A percentile compares a stretch with the other conserved stretches of the same genome.
phyloP scores from a whole-genome alignment of 176 grass and related monocot genomes.

The Hyparrhenia diplandra region DNA sequence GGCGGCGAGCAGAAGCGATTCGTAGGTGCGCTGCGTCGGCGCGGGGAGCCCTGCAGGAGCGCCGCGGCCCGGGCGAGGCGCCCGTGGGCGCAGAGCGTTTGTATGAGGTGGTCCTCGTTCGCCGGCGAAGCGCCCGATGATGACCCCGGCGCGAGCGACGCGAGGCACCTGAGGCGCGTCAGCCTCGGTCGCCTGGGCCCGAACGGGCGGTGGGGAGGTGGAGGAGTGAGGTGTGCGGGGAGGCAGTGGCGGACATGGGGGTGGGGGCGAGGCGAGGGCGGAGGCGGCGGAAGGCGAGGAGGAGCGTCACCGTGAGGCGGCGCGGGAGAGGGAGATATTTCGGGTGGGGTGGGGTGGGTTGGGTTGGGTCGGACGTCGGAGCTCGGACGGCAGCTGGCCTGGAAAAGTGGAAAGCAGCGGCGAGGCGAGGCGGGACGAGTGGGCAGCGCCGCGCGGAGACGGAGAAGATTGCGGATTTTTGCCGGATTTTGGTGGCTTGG shows the following conservation, averaged over 20 bases:
- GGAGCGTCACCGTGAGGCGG: conserved; percentile 28
- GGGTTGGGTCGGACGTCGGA: not conserved
- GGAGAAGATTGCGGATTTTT: not conserved
- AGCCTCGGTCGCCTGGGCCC: not conserved
- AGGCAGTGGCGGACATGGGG: conserved; percentile 22
- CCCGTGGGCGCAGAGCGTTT: conserved; percentile 58
- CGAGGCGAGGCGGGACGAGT: not conserved
- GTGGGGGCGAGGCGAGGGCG: conserved; percentile 1
- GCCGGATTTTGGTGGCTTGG: not conserved
- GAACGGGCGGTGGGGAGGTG: conserved; percentile 18
- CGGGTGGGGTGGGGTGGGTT: not conserved
- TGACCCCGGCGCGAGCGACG: not conserved
- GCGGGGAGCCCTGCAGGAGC: conserved; percentile 54
- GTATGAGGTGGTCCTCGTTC: conserved; percentile 59
- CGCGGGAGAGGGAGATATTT: conserved; percentile 24
- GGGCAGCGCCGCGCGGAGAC: conserved; percentile 17
- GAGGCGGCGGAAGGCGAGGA: conserved; percentile 6
- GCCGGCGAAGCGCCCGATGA: not conserved
- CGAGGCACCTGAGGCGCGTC: conserved; percentile 32
- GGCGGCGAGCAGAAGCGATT: conserved; percentile 58
- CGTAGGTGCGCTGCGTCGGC: conserved; percentile 79
- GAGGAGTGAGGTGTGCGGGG: conserved; percentile 17
- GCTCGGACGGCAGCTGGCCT: not conserved
- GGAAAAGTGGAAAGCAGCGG: not conserved
- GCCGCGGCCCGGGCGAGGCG: conserved; percentile 43